Conservation (phyloP, 495 filamentous ascomycete genomes). For the Penicillium dipodomyicola region DNA sequence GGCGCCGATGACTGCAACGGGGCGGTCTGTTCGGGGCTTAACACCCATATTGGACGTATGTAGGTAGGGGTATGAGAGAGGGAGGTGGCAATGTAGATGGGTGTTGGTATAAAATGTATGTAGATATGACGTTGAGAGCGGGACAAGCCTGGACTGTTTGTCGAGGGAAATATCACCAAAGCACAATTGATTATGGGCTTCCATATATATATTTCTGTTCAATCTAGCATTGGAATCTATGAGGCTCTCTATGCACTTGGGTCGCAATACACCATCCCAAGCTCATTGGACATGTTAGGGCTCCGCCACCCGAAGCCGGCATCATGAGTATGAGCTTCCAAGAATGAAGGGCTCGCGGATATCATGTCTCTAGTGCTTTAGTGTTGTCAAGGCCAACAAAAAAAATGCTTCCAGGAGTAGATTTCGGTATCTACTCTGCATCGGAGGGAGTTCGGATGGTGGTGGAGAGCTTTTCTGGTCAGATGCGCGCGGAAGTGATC, state of each 20-base stretch:
- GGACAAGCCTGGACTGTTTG: background rate
- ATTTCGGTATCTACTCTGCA: background rate
- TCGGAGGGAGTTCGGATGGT: background rate
- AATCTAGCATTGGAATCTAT: background rate
- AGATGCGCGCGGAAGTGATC: no score
- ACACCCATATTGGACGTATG: background rate
- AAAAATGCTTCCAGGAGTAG: background rate
- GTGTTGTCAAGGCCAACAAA: background rate
- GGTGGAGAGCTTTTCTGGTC: background rate
- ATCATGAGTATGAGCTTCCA: background rate
- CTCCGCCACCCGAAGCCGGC: slow-evolving; percentile 4
- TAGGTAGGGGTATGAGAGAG: background rate
- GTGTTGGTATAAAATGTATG: background rate
- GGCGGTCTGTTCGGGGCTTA: slow-evolving; percentile 23
- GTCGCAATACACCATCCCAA: background rate
- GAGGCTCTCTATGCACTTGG: background rate
- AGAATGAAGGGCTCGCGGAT: background rate
- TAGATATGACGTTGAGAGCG: slow-evolving; percentile 2
- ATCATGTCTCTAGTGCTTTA: background rate
- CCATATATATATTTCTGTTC: background rate
- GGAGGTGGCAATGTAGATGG: background rate
- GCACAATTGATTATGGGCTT: background rate
- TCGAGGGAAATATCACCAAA: background rate
- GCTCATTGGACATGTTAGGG: background rate
- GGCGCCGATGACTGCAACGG: slow-evolving; percentile 44